phyloP scores from a whole-genome alignment of 202 grass and related monocot genomes.

The Setaria viridis region DNA sequence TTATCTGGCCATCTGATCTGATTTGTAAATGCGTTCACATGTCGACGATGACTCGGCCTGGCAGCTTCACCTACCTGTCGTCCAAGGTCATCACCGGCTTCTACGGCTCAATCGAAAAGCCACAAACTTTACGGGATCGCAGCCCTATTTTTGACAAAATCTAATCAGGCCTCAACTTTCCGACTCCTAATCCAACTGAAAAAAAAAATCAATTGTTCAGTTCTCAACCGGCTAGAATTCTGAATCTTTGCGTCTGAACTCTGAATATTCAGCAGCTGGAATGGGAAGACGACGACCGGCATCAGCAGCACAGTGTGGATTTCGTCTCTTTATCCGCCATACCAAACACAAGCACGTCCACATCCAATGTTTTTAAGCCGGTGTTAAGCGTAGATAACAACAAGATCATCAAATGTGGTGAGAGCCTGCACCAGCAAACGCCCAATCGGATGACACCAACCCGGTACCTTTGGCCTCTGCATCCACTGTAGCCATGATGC shows the following conservation, averaged over 20 bases:
- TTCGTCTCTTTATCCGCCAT: neutral
- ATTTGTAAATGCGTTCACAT: slow-evolving; percentile 32
- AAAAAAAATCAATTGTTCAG: neutral
- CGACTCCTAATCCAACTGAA: neutral
- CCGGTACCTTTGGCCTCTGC: neutral
- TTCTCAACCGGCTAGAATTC: neutral
- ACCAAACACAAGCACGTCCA: neutral
- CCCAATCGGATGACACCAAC: slow-evolving; percentile 6
- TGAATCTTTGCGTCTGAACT: slow-evolving; percentile 1
- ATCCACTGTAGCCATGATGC: neutral
- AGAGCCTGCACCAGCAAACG: slow-evolving; percentile 43
- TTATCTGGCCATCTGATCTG: neutral
- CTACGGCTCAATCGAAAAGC: neutral
- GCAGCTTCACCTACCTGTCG: slow-evolving; percentile 13
- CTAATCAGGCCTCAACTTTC: too few species aligned
- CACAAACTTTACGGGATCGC: neutral
- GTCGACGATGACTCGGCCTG: slow-evolving; percentile 1
- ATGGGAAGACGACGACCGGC: neutral
- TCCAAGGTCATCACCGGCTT: neutral
- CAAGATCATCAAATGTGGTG: neutral
- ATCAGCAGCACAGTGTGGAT: neutral
- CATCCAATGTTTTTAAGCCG: neutral
- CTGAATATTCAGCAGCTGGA: neutral
- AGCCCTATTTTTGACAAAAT: too few species aligned
- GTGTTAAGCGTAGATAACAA: neutral